These are phyloP conservation scores for Nicotiana obtusifolia DNA, from an alignment of 257 asterid species.

Conservation along the genomic window DNA sequence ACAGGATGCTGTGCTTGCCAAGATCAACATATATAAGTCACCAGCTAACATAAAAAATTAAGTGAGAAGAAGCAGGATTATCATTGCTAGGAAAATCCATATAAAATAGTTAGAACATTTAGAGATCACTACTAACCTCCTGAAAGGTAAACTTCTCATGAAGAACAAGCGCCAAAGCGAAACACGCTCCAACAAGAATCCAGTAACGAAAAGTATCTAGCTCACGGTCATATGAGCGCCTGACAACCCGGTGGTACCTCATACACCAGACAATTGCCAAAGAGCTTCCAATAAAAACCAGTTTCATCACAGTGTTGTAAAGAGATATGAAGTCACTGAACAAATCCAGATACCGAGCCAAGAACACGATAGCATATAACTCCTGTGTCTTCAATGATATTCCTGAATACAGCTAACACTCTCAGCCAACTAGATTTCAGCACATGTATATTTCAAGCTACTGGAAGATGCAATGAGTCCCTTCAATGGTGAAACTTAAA, in stretches of 20 bases:
- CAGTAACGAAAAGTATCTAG: slow-evolving; percentile 81
- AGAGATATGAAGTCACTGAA: slow-evolving; percentile 74
- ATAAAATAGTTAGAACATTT: neutral
- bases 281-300: slow-evolving; percentile 85
- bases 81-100: neutral
- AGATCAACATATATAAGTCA: neutral
- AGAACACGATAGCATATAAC: slow-evolving; percentile 72
- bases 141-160: slow-evolving; percentile 67
- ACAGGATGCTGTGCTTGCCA: neutral
- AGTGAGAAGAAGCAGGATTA: slow-evolving; percentile 2
- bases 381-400: slow-evolving; percentile 93
- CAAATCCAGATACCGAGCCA: slow-evolving; percentile 87
- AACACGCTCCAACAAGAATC: slow-evolving; percentile 47
- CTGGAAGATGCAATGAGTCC: neutral
- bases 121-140: slow-evolving; percentile 63
- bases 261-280: slow-evolving; percentile 85
- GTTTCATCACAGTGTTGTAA: slow-evolving; percentile 76
- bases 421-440: slow-evolving; percentile 8
- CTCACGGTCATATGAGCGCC: slow-evolving; percentile 80
- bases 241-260: slow-evolving; percentile 64
- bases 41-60: neutral
- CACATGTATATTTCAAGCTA: neutral
- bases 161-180: slow-evolving; percentile 55
- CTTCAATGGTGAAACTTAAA: neutral
- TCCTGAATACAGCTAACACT: slow-evolving; percentile 39